Base-by-base conservation (phyloP, 73 alveolate genomes). In the Paramecium sexaurelia region DNA sequence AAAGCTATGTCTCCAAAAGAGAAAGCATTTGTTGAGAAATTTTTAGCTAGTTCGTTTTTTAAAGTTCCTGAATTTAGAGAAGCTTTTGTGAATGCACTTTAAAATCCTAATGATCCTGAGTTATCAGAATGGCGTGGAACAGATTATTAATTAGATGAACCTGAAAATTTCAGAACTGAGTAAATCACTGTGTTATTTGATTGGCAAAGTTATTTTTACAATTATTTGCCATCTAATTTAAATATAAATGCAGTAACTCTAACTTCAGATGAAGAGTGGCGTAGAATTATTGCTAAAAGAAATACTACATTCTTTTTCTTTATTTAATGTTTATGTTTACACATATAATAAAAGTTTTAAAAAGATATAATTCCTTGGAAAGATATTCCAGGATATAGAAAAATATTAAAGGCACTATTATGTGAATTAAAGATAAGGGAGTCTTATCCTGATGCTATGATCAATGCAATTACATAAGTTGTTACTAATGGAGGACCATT, bases 121-220 rank as follows among this genome's bases (percentile, higher is more conserved):
- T 45, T 78, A 41, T 24, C 43, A 5, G 90, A 78, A 78, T 78
- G 90, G 90, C 45, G 90, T 37, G 90, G 90, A 4, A 78, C 75
- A 20, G 68, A 39, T 40, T 78, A 78, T 33, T 17, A 26, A 43
- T 33, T 78, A 22, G 90, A 78, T 41, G 90, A 45, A 1, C 43
- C 43, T n/a, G 55, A 41, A 20, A 24, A 43, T 41, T 78, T 40
- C 7, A 26, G 29, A 43, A 45, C 43, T 22, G 90, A 78, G 13
- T 9, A 78, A 20, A 27, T 78, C 6, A 45, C 45, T 0, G 55
- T 22, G 1, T 33, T 78, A 3, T 78, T 78, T 43, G 90, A 78
- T 78, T 78, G 90, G 90, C 33, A 78, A 24, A 78, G 73, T 43
- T 78, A 78, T 32, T 78, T 78, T 33, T 78, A 78, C 13, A 78